These are phyloP conservation scores for Pleurotus sapidus DNA, from an alignment of 768 basidiomycete species.

Conservation along the genomic window DNA sequence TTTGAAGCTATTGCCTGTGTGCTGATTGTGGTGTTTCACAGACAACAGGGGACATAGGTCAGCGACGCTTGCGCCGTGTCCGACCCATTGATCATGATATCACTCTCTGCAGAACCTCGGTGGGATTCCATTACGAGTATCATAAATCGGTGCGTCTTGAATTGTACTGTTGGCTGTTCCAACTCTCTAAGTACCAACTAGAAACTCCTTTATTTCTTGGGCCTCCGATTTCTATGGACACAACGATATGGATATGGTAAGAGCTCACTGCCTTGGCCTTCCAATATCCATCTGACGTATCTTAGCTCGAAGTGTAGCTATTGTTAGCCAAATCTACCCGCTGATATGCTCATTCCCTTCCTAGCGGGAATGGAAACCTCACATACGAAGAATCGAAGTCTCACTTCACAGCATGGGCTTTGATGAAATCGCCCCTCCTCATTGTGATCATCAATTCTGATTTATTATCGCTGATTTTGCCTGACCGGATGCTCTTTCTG, in stretches of 20 bases:
- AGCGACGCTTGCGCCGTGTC: not conserved
- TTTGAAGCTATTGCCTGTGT: not conserved
- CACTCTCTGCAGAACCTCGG: slow-evolving; percentile 17
- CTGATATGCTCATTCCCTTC: not conserved
- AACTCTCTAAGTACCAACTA: slow-evolving; percentile 17
- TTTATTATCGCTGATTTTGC: not conserved
- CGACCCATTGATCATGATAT: not conserved
- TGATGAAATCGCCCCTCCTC: slow-evolving; percentile 67
- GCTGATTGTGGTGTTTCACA: slow-evolving; percentile 17
- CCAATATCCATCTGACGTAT: not conserved
- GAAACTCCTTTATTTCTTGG: slow-evolving; percentile 65
- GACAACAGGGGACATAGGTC: slow-evolving; percentile 36
- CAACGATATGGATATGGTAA: slow-evolving; percentile 69
- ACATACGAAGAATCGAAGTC: slow-evolving; percentile 63
- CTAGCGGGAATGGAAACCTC: slow-evolving; percentile 62
- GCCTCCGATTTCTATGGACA: slow-evolving; percentile 64
- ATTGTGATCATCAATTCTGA: slow-evolving; percentile 55
- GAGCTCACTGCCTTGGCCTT: slow-evolving; percentile 6
- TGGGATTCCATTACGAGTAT: slow-evolving; percentile 58
- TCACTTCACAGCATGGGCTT: slow-evolving; percentile 72
- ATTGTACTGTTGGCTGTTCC: not conserved
- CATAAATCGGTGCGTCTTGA: slow-evolving; percentile 49
- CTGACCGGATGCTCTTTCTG: too few species aligned
- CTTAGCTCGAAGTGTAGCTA: slow-evolving; percentile 3
- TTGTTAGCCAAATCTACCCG: not conserved